A percentile compares a stretch with the other conserved stretches of the same genome.
These are phyloP conservation scores for Alternaria alternata DNA, from an alignment of 2,329 filamentous ascomycete genomes.

Conservation along the genomic window DNA sequence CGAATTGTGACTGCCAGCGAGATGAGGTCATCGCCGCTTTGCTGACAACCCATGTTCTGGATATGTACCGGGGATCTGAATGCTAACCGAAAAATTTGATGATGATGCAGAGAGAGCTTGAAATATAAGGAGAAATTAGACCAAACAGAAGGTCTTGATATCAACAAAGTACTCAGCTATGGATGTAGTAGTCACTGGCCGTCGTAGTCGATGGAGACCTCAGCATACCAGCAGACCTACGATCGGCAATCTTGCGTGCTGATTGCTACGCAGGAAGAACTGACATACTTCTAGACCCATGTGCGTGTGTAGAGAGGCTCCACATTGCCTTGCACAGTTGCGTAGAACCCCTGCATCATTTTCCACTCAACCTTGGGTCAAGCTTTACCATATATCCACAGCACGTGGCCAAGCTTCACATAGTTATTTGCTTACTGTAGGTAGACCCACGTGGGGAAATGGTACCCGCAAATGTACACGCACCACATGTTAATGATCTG, in stretches of 20 bases:
- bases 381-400: background rate
- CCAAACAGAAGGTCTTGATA: background rate
- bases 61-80: background rate
- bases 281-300: background rate
- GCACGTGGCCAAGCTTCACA: constrained; percentile 3
- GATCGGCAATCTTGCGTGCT: background rate
- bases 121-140: background rate
- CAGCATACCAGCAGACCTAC: background rate
- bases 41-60: background rate
- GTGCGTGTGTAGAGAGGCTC: background rate
- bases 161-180: background rate
- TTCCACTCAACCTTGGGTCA: background rate
- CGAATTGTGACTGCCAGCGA: constrained; percentile 3
- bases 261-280: background rate
- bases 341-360: background rate
- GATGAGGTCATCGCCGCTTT: background rate
- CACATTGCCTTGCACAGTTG: background rate
- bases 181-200: background rate
- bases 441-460: background rate
- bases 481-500: background rate
- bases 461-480: background rate
- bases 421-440: background rate
- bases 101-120: background rate
- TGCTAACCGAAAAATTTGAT: background rate
- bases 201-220: background rate